Percentiles rank a stretch among this genome's conserved stretches.
These are phyloP conservation scores for Fusarium sp. DNA, from an alignment of 2,329 filamentous ascomycete species.

Conservation along the genomic window DNA sequence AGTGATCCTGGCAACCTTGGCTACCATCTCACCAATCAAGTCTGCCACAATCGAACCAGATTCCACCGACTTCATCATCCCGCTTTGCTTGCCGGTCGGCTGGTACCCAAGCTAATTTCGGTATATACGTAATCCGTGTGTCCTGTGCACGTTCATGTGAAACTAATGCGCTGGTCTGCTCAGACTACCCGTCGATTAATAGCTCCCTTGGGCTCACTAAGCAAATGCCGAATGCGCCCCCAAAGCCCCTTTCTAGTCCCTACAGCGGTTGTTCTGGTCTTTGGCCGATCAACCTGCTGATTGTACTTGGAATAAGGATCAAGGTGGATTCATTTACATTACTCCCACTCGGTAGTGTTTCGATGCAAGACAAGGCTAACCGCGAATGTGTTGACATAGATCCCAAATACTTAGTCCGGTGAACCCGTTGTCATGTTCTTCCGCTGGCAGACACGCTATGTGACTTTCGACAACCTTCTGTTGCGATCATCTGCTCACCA, in stretches of 20 bases:
- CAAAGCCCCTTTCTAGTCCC: not conserved
- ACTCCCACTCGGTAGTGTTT: conserved; percentile 18
- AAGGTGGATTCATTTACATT: not conserved
- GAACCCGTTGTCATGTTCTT: not conserved
- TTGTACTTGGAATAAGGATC: not conserved
- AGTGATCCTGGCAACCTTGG: conserved; percentile 32
- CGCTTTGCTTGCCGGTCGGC: conserved; percentile 31
- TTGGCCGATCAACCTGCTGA: not conserved
- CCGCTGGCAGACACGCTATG: not conserved
- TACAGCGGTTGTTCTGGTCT: not conserved
- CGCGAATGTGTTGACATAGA: conserved; percentile 1
- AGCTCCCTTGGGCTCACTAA: not conserved
- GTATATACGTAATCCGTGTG: conserved; percentile 27
- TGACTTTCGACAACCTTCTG: not conserved
- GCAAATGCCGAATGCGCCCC: conserved; percentile 13
- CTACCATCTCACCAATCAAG: conserved; percentile 29
- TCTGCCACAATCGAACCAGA: not conserved
- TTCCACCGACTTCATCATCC: conserved; percentile 32
- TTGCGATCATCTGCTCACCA: not conserved
- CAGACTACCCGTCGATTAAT: conserved; percentile 2
- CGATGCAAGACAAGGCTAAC: conserved; percentile 30
- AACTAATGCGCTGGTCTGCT: conserved; percentile 23
- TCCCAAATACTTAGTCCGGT: not conserved
- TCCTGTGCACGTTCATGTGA: conserved; percentile 13
- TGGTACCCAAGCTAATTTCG: conserved; percentile 33